A percentile compares a stretch with the other conserved stretches of the same genome.
Conservation (phyloP, 768 basidiomycete species). For the Dioszegia aurantiaca region DNA sequence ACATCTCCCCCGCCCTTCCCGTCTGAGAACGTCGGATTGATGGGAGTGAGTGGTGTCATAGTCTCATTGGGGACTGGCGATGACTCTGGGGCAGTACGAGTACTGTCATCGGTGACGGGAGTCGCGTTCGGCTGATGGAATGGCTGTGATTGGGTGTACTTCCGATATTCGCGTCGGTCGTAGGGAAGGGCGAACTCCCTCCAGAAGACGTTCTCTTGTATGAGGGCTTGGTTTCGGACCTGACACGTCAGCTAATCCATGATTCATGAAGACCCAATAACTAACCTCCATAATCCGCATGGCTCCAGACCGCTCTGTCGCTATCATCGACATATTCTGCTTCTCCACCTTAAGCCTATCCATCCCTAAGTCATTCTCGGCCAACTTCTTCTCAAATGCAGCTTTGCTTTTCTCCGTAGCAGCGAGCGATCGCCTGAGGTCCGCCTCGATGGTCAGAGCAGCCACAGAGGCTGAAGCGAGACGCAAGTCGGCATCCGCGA, state of each 20-base stretch:
- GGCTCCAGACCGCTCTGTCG: conserved; percentile 20
- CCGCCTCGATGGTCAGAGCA: neutral
- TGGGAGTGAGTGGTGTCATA: too few relatives aligned
- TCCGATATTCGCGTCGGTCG: conserved; percentile 22
- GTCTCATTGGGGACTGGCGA: too few relatives aligned
- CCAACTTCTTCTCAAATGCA: neutral
- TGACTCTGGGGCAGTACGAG: neutral
- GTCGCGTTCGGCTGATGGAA: conserved; percentile 2
- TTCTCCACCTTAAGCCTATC: conserved; percentile 17
- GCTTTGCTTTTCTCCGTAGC: neutral
- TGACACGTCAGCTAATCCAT: conserved; percentile 7
- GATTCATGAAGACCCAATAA: neutral
- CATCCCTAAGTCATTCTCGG: conserved; percentile 10
- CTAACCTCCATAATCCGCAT: conserved; percentile 29
- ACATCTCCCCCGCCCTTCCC: neutral
- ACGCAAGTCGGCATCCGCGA: conserved; percentile 9
- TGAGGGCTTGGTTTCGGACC: conserved; percentile 28
- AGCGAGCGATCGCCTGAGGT: neutral
- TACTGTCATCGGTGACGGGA: neutral
- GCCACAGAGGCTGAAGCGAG: neutral
- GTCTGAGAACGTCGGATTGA: too few relatives aligned
- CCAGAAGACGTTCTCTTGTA: conserved; percentile 35
- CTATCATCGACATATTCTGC: conserved; percentile 16
- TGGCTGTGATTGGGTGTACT: conserved; percentile 21
- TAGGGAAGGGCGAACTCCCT: conserved; percentile 32